Evolutionary conservation across 441 rosid genomes (phyloP).

Genomic region (Raphanus hybrid): DNA sequence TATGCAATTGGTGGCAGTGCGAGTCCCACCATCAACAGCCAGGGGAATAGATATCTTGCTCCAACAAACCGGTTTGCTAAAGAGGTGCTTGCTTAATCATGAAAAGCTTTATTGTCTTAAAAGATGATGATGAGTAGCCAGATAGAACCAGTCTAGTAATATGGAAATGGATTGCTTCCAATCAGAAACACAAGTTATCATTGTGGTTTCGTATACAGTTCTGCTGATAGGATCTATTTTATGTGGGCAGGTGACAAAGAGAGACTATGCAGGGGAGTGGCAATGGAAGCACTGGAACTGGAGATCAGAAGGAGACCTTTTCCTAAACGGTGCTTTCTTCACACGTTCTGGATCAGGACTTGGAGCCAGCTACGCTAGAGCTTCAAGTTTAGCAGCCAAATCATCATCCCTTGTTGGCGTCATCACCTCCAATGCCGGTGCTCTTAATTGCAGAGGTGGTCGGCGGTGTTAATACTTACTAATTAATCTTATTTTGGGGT

Average conservation of each 20-base stretch:
- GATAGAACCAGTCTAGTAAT: neutral
- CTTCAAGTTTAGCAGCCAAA: conserved; percentile 47
- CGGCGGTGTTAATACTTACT: conserved; percentile 43
- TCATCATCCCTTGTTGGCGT: conserved; percentile 43
- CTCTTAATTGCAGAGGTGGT: conserved; percentile 44
- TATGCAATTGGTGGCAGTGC: conserved; percentile 67
- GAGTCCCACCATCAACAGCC: conserved; percentile 59
- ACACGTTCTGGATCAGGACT: conserved; percentile 43
- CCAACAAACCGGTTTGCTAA: conserved; percentile 52
- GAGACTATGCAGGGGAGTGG: conserved; percentile 39
- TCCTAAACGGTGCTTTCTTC: conserved; percentile 45
- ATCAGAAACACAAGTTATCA: neutral
- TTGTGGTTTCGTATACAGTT: neutral
- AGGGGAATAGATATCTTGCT: conserved; percentile 57
- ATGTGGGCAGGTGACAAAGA: conserved; percentile 46
- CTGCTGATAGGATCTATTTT: neutral
- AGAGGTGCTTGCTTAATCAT: conserved; percentile 41
- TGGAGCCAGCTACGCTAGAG: conserved; percentile 47
- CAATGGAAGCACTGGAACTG: conserved; percentile 48
- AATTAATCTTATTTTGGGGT: conserved; percentile 24
- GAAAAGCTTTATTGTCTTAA: neutral
- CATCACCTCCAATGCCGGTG: conserved; percentile 45
- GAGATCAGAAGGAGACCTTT: conserved; percentile 47
- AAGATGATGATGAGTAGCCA: neutral
- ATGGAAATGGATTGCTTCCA: neutral